Base-by-base conservation (phyloP, 805 yeast genomes). In the Pichia sporocuriosa region DNA sequence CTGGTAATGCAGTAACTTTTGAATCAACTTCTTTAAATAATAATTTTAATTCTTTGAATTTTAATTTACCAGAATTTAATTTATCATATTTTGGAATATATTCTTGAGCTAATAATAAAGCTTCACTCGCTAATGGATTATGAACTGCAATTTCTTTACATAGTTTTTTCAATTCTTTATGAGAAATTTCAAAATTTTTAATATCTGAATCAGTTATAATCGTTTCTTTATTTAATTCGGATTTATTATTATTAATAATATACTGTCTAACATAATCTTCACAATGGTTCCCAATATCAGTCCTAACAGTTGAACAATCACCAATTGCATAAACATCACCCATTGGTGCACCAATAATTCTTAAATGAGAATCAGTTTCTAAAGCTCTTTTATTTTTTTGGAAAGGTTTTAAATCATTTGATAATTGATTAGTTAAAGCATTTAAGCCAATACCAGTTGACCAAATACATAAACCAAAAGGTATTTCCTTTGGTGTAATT, bases 181-280 rank as follows among this genome's bases (percentile, higher is more conserved):
- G 68, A 4, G 72, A 63, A 39, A 79, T 57, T 32, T 65, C 62
- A 50, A 76, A 61, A 42, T 70, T 68, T 44, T 66, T 70, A 44
- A 76, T 69, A 44, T 75, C 81, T 28, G 67, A 70, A 50, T 74
- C 78, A 3, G 75, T 69, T 38, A 73, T 63, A 42, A 72, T 53
- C 17, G 43, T 40, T 35, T 51, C 53, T 27, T 53, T 47, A 3
- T 84, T 85, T 52, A 79, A 80, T 19, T 37, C 20, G 6, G 15
- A 17, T 3, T 17, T 24, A 3, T 96, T 79, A 49, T 86, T 85
- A 41, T 89, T 87, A 64, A 88, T 85, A 66, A 97, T 96, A 46
- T 95, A 88, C 45, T 96, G 96, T 96, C 97, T 89, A 47, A 90
- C 94, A 52, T 89, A 73, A 54, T 86, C 72, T 58, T 97, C 97